Conservation (phyloP, 1,139 yeast species). For the Geotrichum bryndzae region DNA sequence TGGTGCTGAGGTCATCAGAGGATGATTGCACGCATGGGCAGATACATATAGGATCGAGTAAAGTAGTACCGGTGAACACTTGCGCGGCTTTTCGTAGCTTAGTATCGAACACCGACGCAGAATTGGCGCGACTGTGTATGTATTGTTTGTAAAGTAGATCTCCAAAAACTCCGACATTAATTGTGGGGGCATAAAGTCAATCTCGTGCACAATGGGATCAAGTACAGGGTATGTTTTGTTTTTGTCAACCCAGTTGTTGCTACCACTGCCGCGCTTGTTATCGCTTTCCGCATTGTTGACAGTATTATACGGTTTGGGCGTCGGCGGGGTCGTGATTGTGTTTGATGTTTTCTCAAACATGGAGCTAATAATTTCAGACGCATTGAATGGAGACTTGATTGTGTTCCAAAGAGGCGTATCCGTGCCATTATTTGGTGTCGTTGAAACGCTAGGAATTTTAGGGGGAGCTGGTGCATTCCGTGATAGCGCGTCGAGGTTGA, state of each 20-base stretch:
- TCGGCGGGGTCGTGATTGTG: background rate
- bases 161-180: constrained; percentile 19
- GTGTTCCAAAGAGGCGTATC: constrained; percentile 12
- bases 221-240: constrained; percentile 29
- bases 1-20: constrained; percentile 32
- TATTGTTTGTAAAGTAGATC: constrained; percentile 24
- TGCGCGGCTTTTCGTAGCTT: constrained; percentile 27
- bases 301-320: background rate
- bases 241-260: constrained; percentile 1
- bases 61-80: constrained; percentile 34
- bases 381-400: constrained; percentile 8
- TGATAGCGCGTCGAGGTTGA: background rate
- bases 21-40: constrained; percentile 38
- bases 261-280: constrained; percentile 1
- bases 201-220: constrained; percentile 24
- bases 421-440: background rate
- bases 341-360: constrained; percentile 5
- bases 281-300: background rate
- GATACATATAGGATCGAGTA: constrained; percentile 36
- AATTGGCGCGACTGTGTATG: constrained; percentile 25
- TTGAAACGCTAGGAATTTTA: constrained; percentile 1
- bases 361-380: constrained; percentile 7
- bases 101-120: constrained; percentile 21
- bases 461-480: background rate
- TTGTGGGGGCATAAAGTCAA: constrained; percentile 15